Conservation (phyloP, 2,329 filamentous ascomycete genomes). For the Cercospora sp. region DNA sequence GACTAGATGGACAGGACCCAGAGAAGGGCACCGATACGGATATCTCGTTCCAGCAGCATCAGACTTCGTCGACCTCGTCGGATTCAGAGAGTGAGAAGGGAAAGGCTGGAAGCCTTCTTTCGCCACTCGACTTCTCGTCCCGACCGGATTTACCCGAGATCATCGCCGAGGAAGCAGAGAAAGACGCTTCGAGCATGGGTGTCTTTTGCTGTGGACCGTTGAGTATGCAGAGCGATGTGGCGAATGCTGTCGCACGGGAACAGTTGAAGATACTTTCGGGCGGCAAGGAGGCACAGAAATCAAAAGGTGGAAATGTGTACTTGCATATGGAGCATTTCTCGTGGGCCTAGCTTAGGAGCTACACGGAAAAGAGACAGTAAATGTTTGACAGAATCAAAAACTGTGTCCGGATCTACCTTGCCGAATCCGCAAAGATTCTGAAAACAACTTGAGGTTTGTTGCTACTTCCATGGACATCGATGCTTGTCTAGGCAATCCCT, state of each 20-base stretch:
- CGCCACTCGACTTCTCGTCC: constrained; percentile 22
- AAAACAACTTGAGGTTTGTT: neutral
- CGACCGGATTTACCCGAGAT: constrained; percentile 41
- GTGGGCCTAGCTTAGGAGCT: no score
- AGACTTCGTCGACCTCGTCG: neutral
- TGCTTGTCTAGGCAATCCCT: neutral
- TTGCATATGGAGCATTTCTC: constrained; percentile 53
- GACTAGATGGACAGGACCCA: neutral
- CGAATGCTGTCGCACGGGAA: constrained; percentile 49
- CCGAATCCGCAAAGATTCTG: neutral
- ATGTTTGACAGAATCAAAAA: neutral
- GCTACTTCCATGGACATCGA: neutral
- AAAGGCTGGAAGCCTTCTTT: neutral
- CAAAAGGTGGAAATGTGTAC: constrained; percentile 38
- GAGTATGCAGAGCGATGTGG: constrained; percentile 51
- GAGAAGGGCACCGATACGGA: constrained; percentile 17
- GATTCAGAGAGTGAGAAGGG: neutral
- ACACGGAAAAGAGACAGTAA: neutral
- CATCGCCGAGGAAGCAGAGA: constrained; percentile 28
- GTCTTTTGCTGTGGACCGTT: constrained; percentile 49
- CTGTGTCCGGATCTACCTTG: neutral
- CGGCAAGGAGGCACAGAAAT: constrained; percentile 17
- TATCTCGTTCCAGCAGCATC: neutral
- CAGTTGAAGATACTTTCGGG: constrained; percentile 43
- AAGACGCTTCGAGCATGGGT: constrained; percentile 28